Evolutionary conservation across 106 monocot genomes (phyloP).

Genomic region (Ottelia alismoides): DNA sequence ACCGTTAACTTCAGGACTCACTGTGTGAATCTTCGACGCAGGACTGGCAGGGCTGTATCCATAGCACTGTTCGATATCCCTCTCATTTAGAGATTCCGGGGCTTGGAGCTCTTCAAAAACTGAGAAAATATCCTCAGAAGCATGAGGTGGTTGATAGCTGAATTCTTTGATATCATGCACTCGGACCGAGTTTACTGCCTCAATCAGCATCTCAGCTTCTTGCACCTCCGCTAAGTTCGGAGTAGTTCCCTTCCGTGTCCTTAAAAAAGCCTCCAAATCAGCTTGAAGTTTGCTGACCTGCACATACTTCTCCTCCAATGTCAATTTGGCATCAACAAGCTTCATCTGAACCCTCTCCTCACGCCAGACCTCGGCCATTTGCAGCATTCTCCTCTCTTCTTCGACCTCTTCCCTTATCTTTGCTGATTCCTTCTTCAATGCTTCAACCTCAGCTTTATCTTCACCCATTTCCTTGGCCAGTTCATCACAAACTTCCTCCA

Average conservation of each 20-base stretch:
- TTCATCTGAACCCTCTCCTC: constrained; percentile 99
- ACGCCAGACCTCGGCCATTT: constrained; percentile 99
- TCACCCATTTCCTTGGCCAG: constrained; percentile 86
- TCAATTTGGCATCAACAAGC: constrained; percentile 81
- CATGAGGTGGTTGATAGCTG: constrained; percentile 47
- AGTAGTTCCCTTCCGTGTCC: not conserved
- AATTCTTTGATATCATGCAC: constrained; percentile 61
- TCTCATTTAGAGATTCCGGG: constrained; percentile 32
- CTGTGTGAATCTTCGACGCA: constrained; percentile 42
- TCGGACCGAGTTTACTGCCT: constrained; percentile 32
- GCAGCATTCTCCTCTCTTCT: constrained; percentile 91
- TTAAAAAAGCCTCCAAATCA: constrained; percentile 49
- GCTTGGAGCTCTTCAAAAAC: constrained; percentile 63
- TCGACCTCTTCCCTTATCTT: constrained; percentile 75
- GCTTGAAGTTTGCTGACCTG: constrained; percentile 45
- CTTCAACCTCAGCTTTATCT: constrained; percentile 75
- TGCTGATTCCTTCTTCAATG: constrained; percentile 52
- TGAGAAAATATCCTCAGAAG: constrained; percentile 75
- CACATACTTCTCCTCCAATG: constrained; percentile 77
- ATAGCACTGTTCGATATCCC: constrained; percentile 44
- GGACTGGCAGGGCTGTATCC: constrained; percentile 23
- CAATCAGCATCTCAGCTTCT: constrained; percentile 53
- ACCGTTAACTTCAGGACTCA: constrained; percentile 42
- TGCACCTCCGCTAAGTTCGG: constrained; percentile 12
- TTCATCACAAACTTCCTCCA: constrained; percentile 94